Percentiles rank a stretch among this genome's conserved stretches.
Evolutionary conservation across 225 moss, liverwort and hornwort species (phyloP).

Genomic region (Asterella californica): DNA sequence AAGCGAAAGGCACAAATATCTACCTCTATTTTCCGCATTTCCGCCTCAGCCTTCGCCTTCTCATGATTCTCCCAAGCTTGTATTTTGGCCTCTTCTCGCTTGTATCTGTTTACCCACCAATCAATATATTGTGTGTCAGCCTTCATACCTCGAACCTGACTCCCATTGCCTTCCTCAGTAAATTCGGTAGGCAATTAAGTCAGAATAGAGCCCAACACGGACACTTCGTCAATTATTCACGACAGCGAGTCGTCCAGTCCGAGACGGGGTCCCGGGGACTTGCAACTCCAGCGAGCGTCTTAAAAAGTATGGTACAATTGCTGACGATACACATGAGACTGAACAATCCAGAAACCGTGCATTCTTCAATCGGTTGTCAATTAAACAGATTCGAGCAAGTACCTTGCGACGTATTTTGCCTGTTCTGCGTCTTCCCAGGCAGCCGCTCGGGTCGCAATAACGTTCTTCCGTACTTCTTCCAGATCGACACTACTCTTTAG

Average conservation of each 20-base stretch:
- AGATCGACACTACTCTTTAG: constrained; percentile 41
- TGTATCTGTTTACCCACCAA: constrained; percentile 43
- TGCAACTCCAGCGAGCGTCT: not conserved
- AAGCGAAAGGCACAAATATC: not conserved
- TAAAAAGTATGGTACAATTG: not conserved
- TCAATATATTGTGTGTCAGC: constrained; percentile 9
- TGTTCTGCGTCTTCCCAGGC: constrained; percentile 98
- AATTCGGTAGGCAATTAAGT: not conserved
- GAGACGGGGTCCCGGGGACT: not conserved
- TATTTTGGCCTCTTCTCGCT: constrained; percentile 82
- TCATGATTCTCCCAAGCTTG: constrained; percentile 91
- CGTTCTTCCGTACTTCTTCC: constrained; percentile 52
- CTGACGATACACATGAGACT: not conserved
- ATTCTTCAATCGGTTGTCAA: not conserved
- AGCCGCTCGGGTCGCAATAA: constrained; percentile 64
- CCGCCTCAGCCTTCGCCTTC: constrained; percentile 76
- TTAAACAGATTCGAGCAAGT: not conserved
- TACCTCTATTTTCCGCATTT: constrained; percentile 90
- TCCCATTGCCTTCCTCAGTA: not conserved
- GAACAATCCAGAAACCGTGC: not conserved
- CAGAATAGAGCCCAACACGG: not conserved
- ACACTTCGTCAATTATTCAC: not conserved
- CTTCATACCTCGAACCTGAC: not conserved
- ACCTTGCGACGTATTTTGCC: constrained; percentile 87
- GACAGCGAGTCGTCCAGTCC: not conserved